These are phyloP conservation scores for Alnus glutinosa DNA, from an alignment of 306 rosid genomes.

Conservation along the genomic window DNA sequence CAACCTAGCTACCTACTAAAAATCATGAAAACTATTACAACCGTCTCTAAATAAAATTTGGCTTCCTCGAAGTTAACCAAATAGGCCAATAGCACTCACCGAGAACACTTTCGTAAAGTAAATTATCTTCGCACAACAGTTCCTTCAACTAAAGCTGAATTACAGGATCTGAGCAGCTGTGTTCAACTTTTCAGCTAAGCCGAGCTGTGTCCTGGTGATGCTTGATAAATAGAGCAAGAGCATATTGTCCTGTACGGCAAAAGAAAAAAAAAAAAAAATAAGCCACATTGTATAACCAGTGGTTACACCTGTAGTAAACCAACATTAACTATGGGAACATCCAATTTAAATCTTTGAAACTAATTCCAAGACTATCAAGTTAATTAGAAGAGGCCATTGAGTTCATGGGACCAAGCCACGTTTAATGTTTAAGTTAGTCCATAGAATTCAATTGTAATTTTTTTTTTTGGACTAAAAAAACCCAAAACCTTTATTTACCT, in stretches of 20 bases:
- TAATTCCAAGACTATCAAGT: background rate
- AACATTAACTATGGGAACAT: background rate
- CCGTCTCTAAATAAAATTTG: constrained; percentile 4
- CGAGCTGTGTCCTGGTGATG: constrained; percentile 82
- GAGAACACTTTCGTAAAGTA: background rate
- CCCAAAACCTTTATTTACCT: constrained; percentile 45
- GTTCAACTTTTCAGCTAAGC: constrained; percentile 89
- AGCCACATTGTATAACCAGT: background rate
- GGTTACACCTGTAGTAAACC: background rate
- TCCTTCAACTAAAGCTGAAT: background rate
- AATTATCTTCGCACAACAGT: constrained; percentile 8
- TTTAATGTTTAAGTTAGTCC: background rate
- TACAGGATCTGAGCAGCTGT: constrained; percentile 94
- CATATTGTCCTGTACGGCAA: constrained; percentile 67
- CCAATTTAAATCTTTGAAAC: background rate
- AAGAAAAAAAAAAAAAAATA: background rate
- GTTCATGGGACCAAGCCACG: background rate
- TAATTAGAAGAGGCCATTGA: background rate
- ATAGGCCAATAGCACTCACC: background rate
- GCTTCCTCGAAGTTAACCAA: constrained; percentile 17
- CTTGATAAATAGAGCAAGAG: constrained; percentile 81
- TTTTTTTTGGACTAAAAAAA: background rate
- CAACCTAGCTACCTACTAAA: constrained; percentile 28
- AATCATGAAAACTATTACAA: constrained; percentile 29
- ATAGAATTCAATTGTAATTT: background rate